phyloP scores from a whole-genome alignment of 2,329 filamentous ascomycete species.

The Sphaerulina musiva region DNA sequence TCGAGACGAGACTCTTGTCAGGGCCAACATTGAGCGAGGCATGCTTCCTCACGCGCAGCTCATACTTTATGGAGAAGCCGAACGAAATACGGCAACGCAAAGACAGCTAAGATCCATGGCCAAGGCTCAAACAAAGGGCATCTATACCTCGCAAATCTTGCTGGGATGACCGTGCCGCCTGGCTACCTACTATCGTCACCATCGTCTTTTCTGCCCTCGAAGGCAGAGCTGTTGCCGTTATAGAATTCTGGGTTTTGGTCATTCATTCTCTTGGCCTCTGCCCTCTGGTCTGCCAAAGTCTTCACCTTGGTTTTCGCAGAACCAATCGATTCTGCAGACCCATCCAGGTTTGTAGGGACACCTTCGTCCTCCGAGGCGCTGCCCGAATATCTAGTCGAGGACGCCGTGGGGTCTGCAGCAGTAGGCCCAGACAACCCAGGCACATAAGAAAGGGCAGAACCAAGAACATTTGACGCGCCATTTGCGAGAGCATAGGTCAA shows the following conservation, averaged over 20 bases:
- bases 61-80: no score
- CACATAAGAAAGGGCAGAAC: slow-evolving; percentile 18
- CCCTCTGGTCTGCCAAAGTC: slow-evolving; percentile 43
- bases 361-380: slow-evolving; percentile 10
- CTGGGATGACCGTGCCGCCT: no score
- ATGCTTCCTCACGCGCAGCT: no score
- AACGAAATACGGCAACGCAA: no score
- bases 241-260: slow-evolving; percentile 64
- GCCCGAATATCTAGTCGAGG: background rate
- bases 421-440: slow-evolving; percentile 18
- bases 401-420: slow-evolving; percentile 7
- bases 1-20: no score
- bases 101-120: no score
- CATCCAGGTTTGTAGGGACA: slow-evolving; percentile 8
- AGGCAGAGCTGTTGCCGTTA: slow-evolving; percentile 79
- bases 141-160: no score
- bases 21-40: no score
- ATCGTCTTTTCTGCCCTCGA: slow-evolving; percentile 47
- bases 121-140: no score
- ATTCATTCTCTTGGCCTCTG: slow-evolving; percentile 24
- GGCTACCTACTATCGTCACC: slow-evolving; percentile 36
- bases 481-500: slow-evolving; percentile 17
- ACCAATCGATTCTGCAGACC: slow-evolving; percentile 19
- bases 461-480: slow-evolving; percentile 20
- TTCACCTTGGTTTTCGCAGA: slow-evolving; percentile 37